Evolutionary conservation across 768 basidiomycete species (phyloP), one percentile per base, ranked within the genome.

Genomic region (Leccinellum rugosiceps): DNA sequence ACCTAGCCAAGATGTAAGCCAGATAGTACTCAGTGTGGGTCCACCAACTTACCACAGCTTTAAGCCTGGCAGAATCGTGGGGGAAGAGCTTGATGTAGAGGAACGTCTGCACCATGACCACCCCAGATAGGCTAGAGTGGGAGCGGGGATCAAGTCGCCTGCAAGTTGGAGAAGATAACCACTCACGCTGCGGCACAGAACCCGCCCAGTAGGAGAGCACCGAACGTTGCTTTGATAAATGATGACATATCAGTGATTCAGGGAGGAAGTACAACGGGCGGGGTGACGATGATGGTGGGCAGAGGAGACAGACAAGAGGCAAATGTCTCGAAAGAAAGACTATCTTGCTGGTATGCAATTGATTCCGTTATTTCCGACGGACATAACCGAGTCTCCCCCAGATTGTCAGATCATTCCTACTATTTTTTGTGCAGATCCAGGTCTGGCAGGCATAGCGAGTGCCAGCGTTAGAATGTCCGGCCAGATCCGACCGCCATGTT

Each of bases 71-170:
- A 9, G 58, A 50, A 53, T 72, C 70, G 8, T 47, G 45, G 45
- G 70, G 72, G 56, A 70, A 72, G 32, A 72, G 53, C 28, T 65
- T 73, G 23, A 70, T 49, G 50, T 72, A 72, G 52, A 73, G 58
- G 19, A 73, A 62, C 2, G 62, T 61, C 34, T 72, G 70, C 15
- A 70, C 64, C 26, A 61, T 13, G 6, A 65, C 69, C 32, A 70
- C 60, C 15, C 70, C 70, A 1, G 70, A 71, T 17, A 72, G 49
- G n/a, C 70, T 72, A 45, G 14, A 57, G 23, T 55, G 30, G 32
- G n/a, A 35, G 7, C 3, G 15, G 13, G 14, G 52, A 50, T 26
- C 1, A 26, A 23, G 43, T 23, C 21, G 35, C 35, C 21, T 8
- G 11, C 11, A 23, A 6, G 19, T 15, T 17, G 21, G 41, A 6